Percentiles rank a stretch among this genome's conserved stretches.
phyloP scores from a whole-genome alignment of 352 stramenopile genomes.

The Phytophthora vignae region DNA sequence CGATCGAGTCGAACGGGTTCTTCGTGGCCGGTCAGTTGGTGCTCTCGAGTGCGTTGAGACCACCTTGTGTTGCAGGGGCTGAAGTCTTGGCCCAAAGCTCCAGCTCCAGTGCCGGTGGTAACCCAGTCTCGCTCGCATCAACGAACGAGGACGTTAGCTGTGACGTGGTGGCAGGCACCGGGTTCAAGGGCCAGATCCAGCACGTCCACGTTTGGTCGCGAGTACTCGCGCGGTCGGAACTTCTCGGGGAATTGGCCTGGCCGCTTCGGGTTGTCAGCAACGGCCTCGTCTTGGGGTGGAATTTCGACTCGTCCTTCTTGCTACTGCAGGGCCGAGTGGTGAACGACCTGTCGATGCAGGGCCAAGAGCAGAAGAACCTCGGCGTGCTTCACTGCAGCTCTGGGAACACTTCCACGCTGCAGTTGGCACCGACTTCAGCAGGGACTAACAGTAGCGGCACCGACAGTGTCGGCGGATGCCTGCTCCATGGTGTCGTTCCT shows the following conservation, averaged over 20 bases:
- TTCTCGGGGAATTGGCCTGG: slow-evolving; percentile 66
- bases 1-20: slow-evolving; percentile 39
- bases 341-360: slow-evolving; percentile 61
- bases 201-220: slow-evolving; percentile 72
- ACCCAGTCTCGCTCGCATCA: not conserved
- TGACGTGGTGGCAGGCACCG: slow-evolving; percentile 23
- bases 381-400: slow-evolving; percentile 46
- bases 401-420: not conserved
- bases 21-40: slow-evolving; percentile 62
- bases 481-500: slow-evolving; percentile 44
- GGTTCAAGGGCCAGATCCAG: slow-evolving; percentile 59
- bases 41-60: slow-evolving; percentile 14
- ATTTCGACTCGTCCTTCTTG: slow-evolving; percentile 56
- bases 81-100: slow-evolving; percentile 12
- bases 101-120: not conserved
- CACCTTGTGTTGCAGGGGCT: slow-evolving; percentile 13
- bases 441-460: slow-evolving; percentile 1
- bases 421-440: slow-evolving; percentile 3
- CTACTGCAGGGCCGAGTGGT: slow-evolving; percentile 33
- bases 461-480: slow-evolving; percentile 27
- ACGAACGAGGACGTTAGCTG: slow-evolving; percentile 36
- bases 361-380: slow-evolving; percentile 51
- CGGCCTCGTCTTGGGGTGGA: slow-evolving; percentile 68
- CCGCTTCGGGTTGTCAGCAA: slow-evolving; percentile 62
- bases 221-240: slow-evolving; percentile 49